These are phyloP conservation scores for Phialophora tarda DNA, from an alignment of 2,329 filamentous ascomycete genomes.

Conservation along the genomic window DNA sequence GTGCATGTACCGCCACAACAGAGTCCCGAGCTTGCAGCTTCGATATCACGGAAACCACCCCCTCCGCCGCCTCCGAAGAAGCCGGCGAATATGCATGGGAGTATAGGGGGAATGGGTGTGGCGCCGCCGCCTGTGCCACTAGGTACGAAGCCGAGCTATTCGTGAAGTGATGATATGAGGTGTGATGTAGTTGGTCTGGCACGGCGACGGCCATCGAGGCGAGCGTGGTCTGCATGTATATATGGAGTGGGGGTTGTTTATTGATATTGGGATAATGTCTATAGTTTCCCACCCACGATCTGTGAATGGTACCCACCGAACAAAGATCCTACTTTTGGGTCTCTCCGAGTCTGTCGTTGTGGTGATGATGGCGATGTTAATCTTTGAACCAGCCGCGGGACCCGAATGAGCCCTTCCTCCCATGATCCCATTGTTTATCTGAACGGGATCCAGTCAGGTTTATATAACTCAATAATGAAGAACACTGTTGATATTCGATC, in stretches of 20 bases:
- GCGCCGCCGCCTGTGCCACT: slow-evolving; percentile 61
- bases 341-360: too few species aligned
- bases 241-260: neutral
- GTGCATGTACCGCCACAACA: slow-evolving; percentile 28
- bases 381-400: too few species aligned
- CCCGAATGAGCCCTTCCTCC: too few species aligned
- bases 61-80: slow-evolving; percentile 66
- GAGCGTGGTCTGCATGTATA: neutral
- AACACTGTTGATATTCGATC: too few species aligned
- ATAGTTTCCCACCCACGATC: neutral
- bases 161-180: slow-evolving; percentile 7
- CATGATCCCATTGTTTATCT: too few species aligned
- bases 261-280: neutral
- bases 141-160: slow-evolving; percentile 58
- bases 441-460: too few species aligned
- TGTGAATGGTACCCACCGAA: neutral
- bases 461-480: too few species aligned
- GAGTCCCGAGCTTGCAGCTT: slow-evolving; percentile 41
- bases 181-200: neutral
- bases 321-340: too few species aligned
- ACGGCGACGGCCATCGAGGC: neutral
- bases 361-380: too few species aligned
- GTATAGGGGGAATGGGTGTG: slow-evolving; percentile 41
- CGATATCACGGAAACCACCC: slow-evolving; percentile 54
- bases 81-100: slow-evolving; percentile 51